Evolutionary conservation across 1,139 yeast species (phyloP).

Genomic region (Pichia kudriavzevii): DNA sequence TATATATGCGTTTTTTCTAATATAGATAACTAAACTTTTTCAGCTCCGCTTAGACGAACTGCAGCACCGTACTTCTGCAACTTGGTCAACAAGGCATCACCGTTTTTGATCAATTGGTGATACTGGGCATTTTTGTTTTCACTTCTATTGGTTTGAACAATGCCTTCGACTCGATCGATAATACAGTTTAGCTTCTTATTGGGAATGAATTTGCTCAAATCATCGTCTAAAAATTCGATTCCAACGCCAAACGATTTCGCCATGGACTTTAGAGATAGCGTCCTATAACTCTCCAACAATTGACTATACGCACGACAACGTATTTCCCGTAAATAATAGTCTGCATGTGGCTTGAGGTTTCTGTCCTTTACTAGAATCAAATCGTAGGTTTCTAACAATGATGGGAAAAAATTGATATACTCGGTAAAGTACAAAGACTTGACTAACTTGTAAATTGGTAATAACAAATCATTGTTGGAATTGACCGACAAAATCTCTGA

Average conservation of each 20-base stretch:
- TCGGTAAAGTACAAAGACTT: constrained; percentile 87
- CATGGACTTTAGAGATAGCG: constrained; percentile 85
- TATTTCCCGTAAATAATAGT: constrained; percentile 83
- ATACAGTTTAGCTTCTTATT: constrained; percentile 91
- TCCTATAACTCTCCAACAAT: constrained; percentile 86
- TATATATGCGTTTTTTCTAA: neutral
- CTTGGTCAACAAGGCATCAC: constrained; percentile 87
- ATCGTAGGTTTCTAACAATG: constrained; percentile 72
- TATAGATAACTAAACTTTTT: constrained; percentile 37
- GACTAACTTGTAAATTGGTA: constrained; percentile 77
- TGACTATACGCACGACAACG: constrained; percentile 94
- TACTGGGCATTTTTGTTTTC: constrained; percentile 95
- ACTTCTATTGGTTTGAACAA: constrained; percentile 91
- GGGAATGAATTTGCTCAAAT: constrained; percentile 85
- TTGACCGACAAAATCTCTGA: constrained; percentile 85
- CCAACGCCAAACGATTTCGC: constrained; percentile 88
- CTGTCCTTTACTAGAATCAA: constrained; percentile 65
- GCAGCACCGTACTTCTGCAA: constrained; percentile 97
- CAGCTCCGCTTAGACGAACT: constrained; percentile 90
- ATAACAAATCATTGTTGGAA: constrained; percentile 64
- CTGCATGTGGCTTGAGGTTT: constrained; percentile 71
- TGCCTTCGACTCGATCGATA: constrained; percentile 91
- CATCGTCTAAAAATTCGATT: constrained; percentile 71
- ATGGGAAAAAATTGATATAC: constrained; percentile 72
- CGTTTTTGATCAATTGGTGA: constrained; percentile 81